Evolutionary conservation across 768 basidiomycete species (phyloP).

Genomic region (Trametes punicea): DNA sequence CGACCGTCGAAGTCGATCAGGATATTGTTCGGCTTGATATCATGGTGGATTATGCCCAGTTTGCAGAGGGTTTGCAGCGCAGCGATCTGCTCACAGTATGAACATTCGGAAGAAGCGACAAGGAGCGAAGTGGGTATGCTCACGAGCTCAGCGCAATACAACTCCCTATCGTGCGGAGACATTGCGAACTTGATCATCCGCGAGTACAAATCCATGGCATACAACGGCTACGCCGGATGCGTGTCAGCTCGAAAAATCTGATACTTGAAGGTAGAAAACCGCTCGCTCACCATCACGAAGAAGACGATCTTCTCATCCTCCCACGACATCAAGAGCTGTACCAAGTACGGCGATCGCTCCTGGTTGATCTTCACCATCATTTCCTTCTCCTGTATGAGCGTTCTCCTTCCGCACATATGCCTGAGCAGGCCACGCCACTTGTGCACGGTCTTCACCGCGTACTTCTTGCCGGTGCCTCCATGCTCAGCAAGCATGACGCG

Average conservation of each 20-base stretch:
- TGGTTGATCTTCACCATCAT: not conserved
- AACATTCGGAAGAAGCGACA: not conserved
- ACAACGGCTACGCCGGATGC: not conserved
- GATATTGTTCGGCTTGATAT: constrained; percentile 52
- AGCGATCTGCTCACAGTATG: constrained; percentile 10
- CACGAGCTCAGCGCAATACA: constrained; percentile 19
- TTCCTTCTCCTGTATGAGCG: not conserved
- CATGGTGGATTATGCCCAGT: constrained; percentile 45
- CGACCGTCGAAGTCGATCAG: constrained; percentile 37
- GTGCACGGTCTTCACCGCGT: constrained; percentile 9
- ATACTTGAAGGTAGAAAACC: no score
- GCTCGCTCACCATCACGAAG: constrained; percentile 12
- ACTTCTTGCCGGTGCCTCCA: not conserved
- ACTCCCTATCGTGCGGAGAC: not conserved
- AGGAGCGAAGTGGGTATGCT: not conserved
- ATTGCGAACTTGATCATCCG: not conserved
- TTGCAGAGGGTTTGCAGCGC: constrained; percentile 35
- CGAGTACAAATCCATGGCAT: not conserved
- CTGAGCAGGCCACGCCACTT: not conserved
- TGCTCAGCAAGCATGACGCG: not conserved
- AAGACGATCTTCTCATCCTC: constrained; percentile 11
- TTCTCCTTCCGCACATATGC: not conserved
- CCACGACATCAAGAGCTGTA: constrained; percentile 13
- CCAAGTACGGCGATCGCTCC: not conserved
- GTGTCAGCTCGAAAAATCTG: not conserved